Base-by-base conservation (phyloP, 116 monocot species). In the Posidonia oceanica region DNA sequence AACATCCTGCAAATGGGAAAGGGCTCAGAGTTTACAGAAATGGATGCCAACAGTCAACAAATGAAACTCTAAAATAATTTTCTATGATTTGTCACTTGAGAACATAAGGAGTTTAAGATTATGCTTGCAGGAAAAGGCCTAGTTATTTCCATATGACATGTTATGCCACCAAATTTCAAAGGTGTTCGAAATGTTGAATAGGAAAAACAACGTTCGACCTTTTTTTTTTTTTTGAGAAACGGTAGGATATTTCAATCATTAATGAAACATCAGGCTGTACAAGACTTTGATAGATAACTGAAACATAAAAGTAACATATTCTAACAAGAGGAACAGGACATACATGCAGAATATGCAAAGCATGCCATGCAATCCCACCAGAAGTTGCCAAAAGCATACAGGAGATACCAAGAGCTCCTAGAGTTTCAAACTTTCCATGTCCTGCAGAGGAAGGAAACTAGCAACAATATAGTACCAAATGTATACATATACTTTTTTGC, bases 321-420 rank as follows among this genome's bases (percentile, higher is more conserved):
- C 14, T 14, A 52, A 68, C 23, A 68, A 5, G 44, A 52, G 7
- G 59, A 65, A 29, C 76, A 53, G 55, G 22, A 37, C 67, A 54
- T 80, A 83, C 91, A 76, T 90, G 88, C n/a, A 94, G 65, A 77
- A 94, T 65, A 75, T 86, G 83, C 57, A 84, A 48, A 53, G 98
- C 93, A 88, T 98, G 98, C 93, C 98, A 98, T 22, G 90, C 98
- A 80, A 98, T 98, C 23, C 98, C 98, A 65, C 98, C 98, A 55
- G 87, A 76, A 68, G 90, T 98, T 39, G 72, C 72, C 72, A 98
- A 76, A 84, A 98, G 90, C 93, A 98, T 93, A 76, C 82, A 67
- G 4, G 98, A 98, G 65, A 98, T 93, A 36, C 86, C 90, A 77
- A 98, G 93, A 67, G 98, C 70, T 70, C 93, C 98, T 63, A 98